Base-by-base conservation (phyloP, 2,329 filamentous ascomycete genomes). In the Coleophoma crateriformis region DNA sequence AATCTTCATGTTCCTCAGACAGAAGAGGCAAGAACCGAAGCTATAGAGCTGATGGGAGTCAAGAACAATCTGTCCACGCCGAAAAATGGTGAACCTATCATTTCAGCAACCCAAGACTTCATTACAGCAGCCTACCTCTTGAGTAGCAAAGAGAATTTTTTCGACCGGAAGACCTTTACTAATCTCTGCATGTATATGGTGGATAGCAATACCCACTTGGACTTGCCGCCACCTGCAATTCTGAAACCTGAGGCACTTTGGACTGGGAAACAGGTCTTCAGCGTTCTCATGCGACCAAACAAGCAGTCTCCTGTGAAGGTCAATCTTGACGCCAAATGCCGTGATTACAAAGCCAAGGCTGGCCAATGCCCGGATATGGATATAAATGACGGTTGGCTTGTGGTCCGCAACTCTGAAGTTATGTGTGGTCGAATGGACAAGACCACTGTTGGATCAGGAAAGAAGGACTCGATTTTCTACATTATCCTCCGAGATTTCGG, bases 381-480 rank as follows among this genome's bases (percentile, higher is more conserved):
- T 61, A 82, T 87, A 14, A 89, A 94, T 57, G 94, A 99, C 66
- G 84, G 86, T 7, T 97, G 89, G 79, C 75, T 99, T 10, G 90
- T 96, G 13, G 86, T 99, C 54, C 87, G 92, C 50, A 97, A 99
- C 65, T 97, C 92, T 0, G 91, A 96, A 66, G 84, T 97, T 54
- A 95, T 99, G 88, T 97, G 92, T 64, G 94, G 94, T 53, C 81
- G 86, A 52, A 96, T 97, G 90, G 94, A 99, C 73, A 99, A 99
- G 70, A 88, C 89, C 1, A 97, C 91, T 0, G 89, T 99, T n/a
- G 94, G 94, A 59, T 84, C 89, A 6, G 94, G 94, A 60, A 97
- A 97, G 74, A 99, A 99, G 65, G 92, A 96, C 66, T 96, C 91
- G 0, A 85, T 99, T 17, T 99, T 97, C 64, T 99, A 96, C 63